phyloP scores from a whole-genome alignment of 345 rosid species.

The Euphorbia pulcherrima region DNA sequence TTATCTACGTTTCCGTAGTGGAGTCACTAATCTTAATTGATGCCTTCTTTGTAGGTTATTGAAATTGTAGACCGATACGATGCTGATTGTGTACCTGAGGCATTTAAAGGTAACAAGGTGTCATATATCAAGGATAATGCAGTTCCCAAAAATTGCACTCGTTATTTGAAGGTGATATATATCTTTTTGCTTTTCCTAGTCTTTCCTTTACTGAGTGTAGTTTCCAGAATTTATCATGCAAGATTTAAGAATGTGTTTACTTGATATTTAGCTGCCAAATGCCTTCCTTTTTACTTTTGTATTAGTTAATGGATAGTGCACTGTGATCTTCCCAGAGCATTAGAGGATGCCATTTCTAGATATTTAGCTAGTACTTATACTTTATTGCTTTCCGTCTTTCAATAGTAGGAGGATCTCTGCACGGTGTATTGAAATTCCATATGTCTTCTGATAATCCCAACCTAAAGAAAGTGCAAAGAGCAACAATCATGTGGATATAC shows the following conservation, averaged over 20 bases:
- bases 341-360: constrained; percentile 1
- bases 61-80: constrained; percentile 71
- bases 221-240: background rate
- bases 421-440: background rate
- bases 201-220: constrained; percentile 4
- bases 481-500: background rate
- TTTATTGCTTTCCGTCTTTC: background rate
- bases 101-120: constrained; percentile 43
- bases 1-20: background rate
- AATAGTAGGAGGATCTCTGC: background rate
- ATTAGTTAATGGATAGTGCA: background rate
- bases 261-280: background rate
- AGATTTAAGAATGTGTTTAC: background rate
- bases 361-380: background rate
- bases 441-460: background rate
- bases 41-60: constrained; percentile 50
- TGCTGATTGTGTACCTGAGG: constrained; percentile 61
- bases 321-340: constrained; percentile 2
- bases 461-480: background rate
- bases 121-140: constrained; percentile 56
- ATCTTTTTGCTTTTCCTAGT: constrained; percentile 8
- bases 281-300: background rate
- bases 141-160: constrained; percentile 59
- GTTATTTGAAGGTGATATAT: constrained; percentile 48
- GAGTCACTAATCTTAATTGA: background rate